Percentiles rank a stretch among this genome's conserved stretches.
These are phyloP conservation scores for Sanghuangporus sanghuang DNA, from an alignment of 1,284 basidiomycete species.

Conservation along the genomic window DNA sequence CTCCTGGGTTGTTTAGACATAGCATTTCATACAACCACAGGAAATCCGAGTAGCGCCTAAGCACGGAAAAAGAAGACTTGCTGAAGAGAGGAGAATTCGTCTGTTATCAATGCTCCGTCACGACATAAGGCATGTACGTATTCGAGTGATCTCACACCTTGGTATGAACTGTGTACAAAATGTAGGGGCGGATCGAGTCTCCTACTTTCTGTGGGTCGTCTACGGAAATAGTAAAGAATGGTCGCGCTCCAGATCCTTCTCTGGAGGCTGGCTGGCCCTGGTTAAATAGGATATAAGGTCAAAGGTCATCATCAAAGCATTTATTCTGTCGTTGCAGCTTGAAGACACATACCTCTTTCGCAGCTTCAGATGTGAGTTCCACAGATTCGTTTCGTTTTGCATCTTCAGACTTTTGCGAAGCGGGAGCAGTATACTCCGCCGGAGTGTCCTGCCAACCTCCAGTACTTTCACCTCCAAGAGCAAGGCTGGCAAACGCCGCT, in stretches of 20 bases:
- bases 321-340: constrained; percentile 23
- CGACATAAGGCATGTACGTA: constrained; percentile 12
- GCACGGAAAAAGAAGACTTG: constrained; percentile 82
- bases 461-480: constrained; percentile 54
- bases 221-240: constrained; percentile 76
- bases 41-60: constrained; percentile 95
- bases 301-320: constrained; percentile 23
- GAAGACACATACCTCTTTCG: constrained; percentile 6
- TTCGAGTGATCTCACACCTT: constrained; percentile 40
- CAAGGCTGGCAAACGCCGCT: constrained; percentile 52
- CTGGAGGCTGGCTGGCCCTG: constrained; percentile 30
- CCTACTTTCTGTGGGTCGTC: constrained; percentile 93
- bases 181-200: constrained; percentile 87
- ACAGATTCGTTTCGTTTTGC: neutral
- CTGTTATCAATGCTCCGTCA: constrained; percentile 31
- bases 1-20: constrained; percentile 90
- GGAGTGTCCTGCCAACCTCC: constrained; percentile 47
- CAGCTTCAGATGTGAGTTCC: neutral
- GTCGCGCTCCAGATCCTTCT: constrained; percentile 28
- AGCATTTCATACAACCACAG: constrained; percentile 94
- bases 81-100: constrained; percentile 81
- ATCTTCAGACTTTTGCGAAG: neutral
- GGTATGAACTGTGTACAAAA: constrained; percentile 92
- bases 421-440: neutral
- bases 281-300: constrained; percentile 21